phyloP scores from a whole-genome alignment of 1,284 basidiomycete species.

The Gomphus sp. region DNA sequence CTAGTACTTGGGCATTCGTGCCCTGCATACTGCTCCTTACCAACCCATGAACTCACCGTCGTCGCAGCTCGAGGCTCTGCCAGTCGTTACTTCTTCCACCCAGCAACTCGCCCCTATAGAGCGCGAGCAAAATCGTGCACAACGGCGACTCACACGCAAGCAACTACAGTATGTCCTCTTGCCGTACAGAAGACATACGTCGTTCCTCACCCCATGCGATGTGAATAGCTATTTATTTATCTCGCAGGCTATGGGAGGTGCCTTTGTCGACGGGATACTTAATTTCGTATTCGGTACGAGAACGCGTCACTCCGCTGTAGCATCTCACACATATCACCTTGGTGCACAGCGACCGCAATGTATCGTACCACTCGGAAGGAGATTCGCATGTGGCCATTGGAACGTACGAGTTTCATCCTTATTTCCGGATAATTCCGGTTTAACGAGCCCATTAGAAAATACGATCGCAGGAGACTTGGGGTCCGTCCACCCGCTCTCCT shows the following conservation, averaged over 20 bases:
- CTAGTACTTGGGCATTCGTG: too few species aligned
- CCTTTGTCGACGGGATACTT: background rate
- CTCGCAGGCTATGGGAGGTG: constrained; percentile 1
- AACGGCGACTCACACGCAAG: background rate
- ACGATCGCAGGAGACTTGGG: constrained; percentile 10
- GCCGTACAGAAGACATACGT: background rate
- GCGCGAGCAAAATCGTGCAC: background rate
- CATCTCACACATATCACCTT: background rate
- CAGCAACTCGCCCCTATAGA: background rate
- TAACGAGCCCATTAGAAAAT: background rate
- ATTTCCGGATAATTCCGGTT: background rate
- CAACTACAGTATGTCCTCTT: background rate
- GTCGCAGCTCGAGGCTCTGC: background rate
- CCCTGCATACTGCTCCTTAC: too few species aligned
- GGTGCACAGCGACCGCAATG: background rate
- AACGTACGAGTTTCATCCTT: background rate
- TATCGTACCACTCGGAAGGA: constrained; percentile 1
- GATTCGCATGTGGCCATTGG: constrained; percentile 8
- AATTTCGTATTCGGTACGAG: constrained; percentile 4
- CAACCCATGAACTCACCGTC: background rate
- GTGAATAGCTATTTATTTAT: background rate
- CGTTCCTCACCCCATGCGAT: background rate
- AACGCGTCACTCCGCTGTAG: background rate
- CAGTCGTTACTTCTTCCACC: background rate
- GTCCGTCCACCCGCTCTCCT: background rate